A percentile compares a stretch with the other conserved stretches of the same genome.
Conservation (phyloP, 1,284 basidiomycete genomes). For the Cutaneotrichosporon sp. region DNA sequence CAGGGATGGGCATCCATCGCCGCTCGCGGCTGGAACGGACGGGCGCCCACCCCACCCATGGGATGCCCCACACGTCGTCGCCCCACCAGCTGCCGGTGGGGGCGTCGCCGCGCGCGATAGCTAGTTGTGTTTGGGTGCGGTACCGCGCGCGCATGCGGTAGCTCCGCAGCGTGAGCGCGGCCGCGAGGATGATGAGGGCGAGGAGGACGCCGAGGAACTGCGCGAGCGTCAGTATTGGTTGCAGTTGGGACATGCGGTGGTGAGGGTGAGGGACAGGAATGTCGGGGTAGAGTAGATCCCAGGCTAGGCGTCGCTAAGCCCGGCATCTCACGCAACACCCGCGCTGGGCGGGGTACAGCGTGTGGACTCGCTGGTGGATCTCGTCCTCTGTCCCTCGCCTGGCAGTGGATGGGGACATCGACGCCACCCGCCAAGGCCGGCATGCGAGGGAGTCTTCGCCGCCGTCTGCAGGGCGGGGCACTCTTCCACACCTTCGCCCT, state of each 20-base stretch:
- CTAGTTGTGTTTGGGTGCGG: conserved; percentile 41
- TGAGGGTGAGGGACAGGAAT: background rate
- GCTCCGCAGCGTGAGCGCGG: conserved; percentile 33
- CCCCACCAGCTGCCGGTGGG: conserved; percentile 17
- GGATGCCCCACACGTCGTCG: conserved; percentile 9
- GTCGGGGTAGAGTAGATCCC: too few species aligned
- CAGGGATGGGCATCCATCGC: conserved; percentile 33
- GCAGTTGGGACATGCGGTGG: background rate
- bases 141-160: conserved; percentile 41
- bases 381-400: too few species aligned
- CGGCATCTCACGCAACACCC: too few species aligned
- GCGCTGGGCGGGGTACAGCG: too few species aligned
- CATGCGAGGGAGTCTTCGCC: too few species aligned
- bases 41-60: conserved; percentile 1
- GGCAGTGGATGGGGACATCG: too few species aligned
- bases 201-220: conserved; percentile 49
- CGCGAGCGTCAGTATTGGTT: background rate
- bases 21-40: conserved; percentile 1
- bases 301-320: too few species aligned
- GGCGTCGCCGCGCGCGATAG: conserved; percentile 42
- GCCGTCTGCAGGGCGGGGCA: too few species aligned
- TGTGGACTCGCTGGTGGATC: too few species aligned
- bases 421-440: too few species aligned
- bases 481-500: too few species aligned
- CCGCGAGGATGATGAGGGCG: conserved; percentile 37